phyloP scores from a whole-genome alignment of 192 early-diverging fungal species.

The Backusella tuberculispora region DNA sequence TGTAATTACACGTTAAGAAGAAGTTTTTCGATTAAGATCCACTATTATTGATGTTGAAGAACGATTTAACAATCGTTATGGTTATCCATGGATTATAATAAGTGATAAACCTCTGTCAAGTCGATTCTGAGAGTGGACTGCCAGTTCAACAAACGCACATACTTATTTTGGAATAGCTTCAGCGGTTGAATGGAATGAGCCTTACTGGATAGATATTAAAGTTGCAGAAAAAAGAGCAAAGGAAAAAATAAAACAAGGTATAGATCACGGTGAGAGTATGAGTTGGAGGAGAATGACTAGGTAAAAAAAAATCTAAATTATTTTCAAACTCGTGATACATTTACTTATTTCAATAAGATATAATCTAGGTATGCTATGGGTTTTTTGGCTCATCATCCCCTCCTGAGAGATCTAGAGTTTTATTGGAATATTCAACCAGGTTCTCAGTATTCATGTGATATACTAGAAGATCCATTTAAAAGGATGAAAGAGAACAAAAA shows the following conservation, averaged over 20 bases:
- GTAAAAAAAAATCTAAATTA: no score
- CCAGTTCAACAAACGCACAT: conserved; percentile 47
- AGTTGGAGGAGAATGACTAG: conserved; percentile 51
- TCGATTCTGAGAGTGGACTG: conserved; percentile 62
- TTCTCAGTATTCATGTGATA: conserved; percentile 76
- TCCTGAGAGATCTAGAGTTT: conserved; percentile 70
- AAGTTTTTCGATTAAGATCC: conserved; percentile 57
- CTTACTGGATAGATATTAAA: conserved; percentile 61
- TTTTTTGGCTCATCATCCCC: conserved; percentile 73
- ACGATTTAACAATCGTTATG: conserved; percentile 72
- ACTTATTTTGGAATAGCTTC: conserved; percentile 56
- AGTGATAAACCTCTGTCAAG: conserved; percentile 71
- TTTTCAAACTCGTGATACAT: neutral
- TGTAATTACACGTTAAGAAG: conserved; percentile 71
- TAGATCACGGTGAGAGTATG: conserved; percentile 63
- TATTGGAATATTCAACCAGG: conserved; percentile 86
- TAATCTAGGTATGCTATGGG: conserved; percentile 60
- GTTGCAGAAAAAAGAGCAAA: conserved; percentile 46
- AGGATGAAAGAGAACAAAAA: conserved; percentile 71
- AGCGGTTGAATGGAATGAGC: conserved; percentile 63
- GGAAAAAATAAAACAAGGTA: conserved; percentile 49
- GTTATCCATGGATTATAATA: conserved; percentile 86
- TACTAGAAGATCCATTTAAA: conserved; percentile 77
- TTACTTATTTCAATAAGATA: neutral
- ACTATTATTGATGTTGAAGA: conserved; percentile 72